phyloP scores from a whole-genome alignment of 495 filamentous ascomycete species.

The Hypoxylon lienhwacheense region DNA sequence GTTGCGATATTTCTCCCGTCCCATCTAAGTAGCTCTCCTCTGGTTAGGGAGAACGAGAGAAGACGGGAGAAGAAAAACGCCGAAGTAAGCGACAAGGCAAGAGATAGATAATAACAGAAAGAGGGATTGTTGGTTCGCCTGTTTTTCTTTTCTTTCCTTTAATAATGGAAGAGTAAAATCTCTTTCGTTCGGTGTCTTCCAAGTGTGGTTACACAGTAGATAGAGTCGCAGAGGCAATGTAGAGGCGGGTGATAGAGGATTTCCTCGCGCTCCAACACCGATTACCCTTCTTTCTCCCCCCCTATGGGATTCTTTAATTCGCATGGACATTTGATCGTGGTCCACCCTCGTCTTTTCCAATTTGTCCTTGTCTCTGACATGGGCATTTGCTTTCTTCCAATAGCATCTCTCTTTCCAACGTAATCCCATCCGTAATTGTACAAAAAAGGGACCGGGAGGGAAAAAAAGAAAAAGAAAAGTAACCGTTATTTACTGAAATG shows the following conservation, averaged over 20 bases:
- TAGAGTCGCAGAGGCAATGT: not conserved
- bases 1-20: too few species aligned
- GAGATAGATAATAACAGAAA: too few species aligned
- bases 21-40: too few species aligned
- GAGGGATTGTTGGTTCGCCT: not conserved
- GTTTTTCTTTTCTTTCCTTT: too few species aligned
- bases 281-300: too few species aligned
- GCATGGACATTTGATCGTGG: conserved; percentile 19
- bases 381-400: too few species aligned
- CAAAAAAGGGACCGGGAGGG: not conserved
- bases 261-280: not conserved
- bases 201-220: conserved; percentile 8
- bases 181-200: not conserved
- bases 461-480: not conserved
- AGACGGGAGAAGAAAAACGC: not conserved
- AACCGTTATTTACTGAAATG: not conserved
- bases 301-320: conserved; percentile 15
- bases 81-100: not conserved
- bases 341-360: too few species aligned
- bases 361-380: too few species aligned
- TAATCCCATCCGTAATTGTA: too few species aligned
- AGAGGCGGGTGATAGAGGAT: conserved; percentile 14
- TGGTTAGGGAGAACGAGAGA: not conserved
- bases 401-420: too few species aligned
- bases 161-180: conserved; percentile 1